These are phyloP conservation scores for Allium sativum DNA, from an alignment of 106 monocot species.

Conservation along the genomic window DNA sequence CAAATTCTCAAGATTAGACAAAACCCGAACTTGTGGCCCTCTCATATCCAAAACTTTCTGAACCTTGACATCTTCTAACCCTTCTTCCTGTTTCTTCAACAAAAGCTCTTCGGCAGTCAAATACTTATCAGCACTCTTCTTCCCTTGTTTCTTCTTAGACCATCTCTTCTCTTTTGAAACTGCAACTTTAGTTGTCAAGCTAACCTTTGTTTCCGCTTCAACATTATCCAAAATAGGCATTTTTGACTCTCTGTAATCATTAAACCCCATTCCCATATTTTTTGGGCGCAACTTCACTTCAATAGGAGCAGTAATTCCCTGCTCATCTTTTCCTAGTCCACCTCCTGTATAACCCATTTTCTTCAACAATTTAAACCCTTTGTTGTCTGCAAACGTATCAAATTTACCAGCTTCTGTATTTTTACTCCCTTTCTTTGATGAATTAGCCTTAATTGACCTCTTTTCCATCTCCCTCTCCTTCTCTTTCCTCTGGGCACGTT, in stretches of 20 bases:
- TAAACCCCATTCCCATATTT: slow-evolving; percentile 82
- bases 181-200: neutral
- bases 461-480: slow-evolving; percentile 9
- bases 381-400: slow-evolving; percentile 44
- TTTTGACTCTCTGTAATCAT: slow-evolving; percentile 74
- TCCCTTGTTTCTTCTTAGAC: slow-evolving; percentile 66
- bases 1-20: slow-evolving; percentile 71
- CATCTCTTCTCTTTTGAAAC: slow-evolving; percentile 53
- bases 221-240: slow-evolving; percentile 41
- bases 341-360: slow-evolving; percentile 85
- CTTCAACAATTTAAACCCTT: slow-evolving; percentile 57
- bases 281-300: slow-evolving; percentile 64
- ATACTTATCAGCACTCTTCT: slow-evolving; percentile 38
- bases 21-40: slow-evolving; percentile 73
- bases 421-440: slow-evolving; percentile 13
- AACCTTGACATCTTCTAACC: slow-evolving; percentile 50
- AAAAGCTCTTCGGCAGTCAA: slow-evolving; percentile 79
- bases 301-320: slow-evolving; percentile 61
- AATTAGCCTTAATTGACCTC: neutral
- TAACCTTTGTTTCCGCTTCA: slow-evolving; percentile 16
- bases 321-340: slow-evolving; percentile 77
- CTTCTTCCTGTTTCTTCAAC: slow-evolving; percentile 64
- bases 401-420: slow-evolving; percentile 31
- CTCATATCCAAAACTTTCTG: slow-evolving; percentile 94
- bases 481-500: slow-evolving; percentile 37